A percentile compares a stretch with the other conserved stretches of the same genome.
These are phyloP conservation scores for Echium plantagineum DNA, from an alignment of 257 asterid species.

Conservation along the genomic window DNA sequence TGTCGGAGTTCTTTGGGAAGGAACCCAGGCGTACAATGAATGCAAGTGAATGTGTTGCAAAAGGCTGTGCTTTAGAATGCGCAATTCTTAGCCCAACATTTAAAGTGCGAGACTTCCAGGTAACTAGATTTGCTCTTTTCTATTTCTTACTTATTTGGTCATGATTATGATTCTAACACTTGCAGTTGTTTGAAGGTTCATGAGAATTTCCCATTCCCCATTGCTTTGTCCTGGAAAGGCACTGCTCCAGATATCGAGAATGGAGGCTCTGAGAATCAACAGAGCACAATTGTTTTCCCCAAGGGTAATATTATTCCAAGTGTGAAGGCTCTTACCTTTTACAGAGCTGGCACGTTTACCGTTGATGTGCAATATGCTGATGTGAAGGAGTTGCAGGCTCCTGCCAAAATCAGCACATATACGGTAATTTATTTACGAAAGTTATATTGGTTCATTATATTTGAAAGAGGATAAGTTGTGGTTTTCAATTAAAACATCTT, in stretches of 20 bases:
- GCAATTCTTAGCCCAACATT: slow-evolving; percentile 89
- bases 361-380: slow-evolving; percentile 71
- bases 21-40: slow-evolving; percentile 97
- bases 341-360: slow-evolving; percentile 57
- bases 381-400: slow-evolving; percentile 59
- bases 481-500: neutral
- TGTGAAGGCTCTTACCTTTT: slow-evolving; percentile 83
- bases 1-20: slow-evolving; percentile 78
- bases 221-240: slow-evolving; percentile 73
- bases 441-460: neutral
- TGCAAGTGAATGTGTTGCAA: slow-evolving; percentile 95
- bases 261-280: slow-evolving; percentile 49
- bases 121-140: neutral
- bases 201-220: slow-evolving; percentile 64
- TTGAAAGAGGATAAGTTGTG: neutral
- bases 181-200: slow-evolving; percentile 37
- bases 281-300: slow-evolving; percentile 70
- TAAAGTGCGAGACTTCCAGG: slow-evolving; percentile 57
- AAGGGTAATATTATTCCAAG: slow-evolving; percentile 90
- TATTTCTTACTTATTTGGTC: neutral
- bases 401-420: slow-evolving; percentile 68
- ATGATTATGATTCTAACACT: neutral
- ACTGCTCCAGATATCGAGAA: slow-evolving; percentile 50
- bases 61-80: slow-evolving; percentile 82
- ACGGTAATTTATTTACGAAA: slow-evolving; percentile 35